These are phyloP conservation scores for Aspergillus latus DNA, from an alignment of 2,329 filamentous ascomycete species.

Conservation along the genomic window DNA sequence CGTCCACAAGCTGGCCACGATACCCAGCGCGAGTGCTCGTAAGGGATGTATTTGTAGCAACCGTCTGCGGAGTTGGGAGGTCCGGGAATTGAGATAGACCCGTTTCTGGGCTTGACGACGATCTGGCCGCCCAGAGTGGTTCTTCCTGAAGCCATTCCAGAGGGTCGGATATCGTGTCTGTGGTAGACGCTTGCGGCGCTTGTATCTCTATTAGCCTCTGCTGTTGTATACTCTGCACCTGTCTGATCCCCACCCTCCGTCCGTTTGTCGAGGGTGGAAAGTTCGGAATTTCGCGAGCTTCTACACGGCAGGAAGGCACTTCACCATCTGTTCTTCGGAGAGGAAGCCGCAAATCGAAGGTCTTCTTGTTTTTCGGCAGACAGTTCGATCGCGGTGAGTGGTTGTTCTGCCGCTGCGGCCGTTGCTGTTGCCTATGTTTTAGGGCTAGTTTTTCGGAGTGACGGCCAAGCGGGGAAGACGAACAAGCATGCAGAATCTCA, in stretches of 20 bases:
- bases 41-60: background rate
- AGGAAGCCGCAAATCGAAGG: background rate
- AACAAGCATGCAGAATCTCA: background rate
- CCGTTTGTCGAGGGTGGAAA: too few relatives aligned
- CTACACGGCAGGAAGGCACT: background rate
- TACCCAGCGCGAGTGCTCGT: background rate
- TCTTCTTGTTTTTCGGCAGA: background rate
- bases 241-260: too few relatives aligned
- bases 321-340: background rate
- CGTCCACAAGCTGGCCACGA: background rate
- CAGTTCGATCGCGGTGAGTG: background rate
- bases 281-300: background rate
- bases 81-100: background rate
- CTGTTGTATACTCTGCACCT: too few relatives aligned
- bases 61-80: constrained; percentile 1
- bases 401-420: background rate
- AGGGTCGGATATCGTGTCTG: background rate
- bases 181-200: too few relatives aligned
- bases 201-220: too few relatives aligned
- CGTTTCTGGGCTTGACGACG: background rate
- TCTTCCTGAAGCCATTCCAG: background rate
- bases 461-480: background rate
- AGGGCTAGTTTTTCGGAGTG: background rate
- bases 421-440: background rate
- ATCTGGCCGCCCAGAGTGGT: background rate